These are phyloP conservation scores for Phlyctochytrium planicorne DNA, from an alignment of 192 early-diverging fungal genomes.

Conservation along the genomic window DNA sequence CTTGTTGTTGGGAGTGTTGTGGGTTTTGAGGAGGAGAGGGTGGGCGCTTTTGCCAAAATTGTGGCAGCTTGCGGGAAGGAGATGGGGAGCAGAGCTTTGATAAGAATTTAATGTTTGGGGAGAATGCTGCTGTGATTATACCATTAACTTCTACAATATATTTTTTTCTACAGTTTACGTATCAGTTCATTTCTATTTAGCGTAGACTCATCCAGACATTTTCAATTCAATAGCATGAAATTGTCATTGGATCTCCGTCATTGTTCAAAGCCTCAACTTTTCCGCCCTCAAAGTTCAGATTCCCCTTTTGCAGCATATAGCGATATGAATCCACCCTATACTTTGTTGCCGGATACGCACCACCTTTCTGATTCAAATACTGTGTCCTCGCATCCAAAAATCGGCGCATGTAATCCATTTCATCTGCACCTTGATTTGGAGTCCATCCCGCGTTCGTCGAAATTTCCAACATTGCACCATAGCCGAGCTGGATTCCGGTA, in stretches of 20 bases:
- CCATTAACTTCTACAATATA: too few relatives aligned
- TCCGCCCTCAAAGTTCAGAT: neutral
- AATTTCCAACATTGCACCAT: neutral
- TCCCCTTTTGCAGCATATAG: constrained; percentile 4
- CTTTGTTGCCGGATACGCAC: constrained; percentile 2
- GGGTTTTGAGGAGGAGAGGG: neutral
- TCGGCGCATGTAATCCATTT: neutral
- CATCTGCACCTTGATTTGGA: neutral
- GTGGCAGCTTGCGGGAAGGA: constrained; percentile 5
- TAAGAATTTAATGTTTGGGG: too few relatives aligned
- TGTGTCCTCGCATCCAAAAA: neutral
- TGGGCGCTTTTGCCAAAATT: constrained; percentile 3
- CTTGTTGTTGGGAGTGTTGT: constrained; percentile 5
- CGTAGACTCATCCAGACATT: too few relatives aligned
- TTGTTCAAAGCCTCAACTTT: neutral
- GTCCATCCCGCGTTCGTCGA: neutral
- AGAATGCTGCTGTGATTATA: too few relatives aligned
- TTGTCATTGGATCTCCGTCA: constrained; percentile 2
- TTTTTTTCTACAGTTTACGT: too few relatives aligned
- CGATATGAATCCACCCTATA: neutral
- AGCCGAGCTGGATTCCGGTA: neutral
- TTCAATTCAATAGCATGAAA: too few relatives aligned
- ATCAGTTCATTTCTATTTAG: too few relatives aligned
- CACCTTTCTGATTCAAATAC: neutral
- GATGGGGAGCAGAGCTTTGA: constrained; percentile 5